These are phyloP conservation scores for Rhodomyrtus psidioides DNA, from an alignment of 441 rosid species.

Conservation along the genomic window DNA sequence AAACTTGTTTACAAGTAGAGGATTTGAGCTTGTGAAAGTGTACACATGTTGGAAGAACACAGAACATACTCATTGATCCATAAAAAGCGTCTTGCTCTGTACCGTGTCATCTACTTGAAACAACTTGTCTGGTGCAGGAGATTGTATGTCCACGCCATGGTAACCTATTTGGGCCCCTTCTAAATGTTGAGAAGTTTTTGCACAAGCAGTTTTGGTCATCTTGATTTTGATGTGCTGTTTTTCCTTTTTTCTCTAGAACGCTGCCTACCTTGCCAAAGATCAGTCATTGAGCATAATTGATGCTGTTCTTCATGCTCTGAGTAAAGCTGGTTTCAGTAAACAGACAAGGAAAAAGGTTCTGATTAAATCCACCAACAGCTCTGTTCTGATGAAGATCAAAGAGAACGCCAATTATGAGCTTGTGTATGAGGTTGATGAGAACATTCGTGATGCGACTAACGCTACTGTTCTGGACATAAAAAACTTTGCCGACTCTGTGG, in stretches of 20 bases:
- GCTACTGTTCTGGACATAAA: slow-evolving; percentile 42
- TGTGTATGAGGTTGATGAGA: slow-evolving; percentile 56
- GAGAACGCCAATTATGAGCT: slow-evolving; percentile 32
- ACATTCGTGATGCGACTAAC: slow-evolving; percentile 32
- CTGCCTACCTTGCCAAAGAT: slow-evolving; percentile 50
- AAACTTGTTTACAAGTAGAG: not conserved
- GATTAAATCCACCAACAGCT: slow-evolving; percentile 67
- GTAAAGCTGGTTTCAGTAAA: slow-evolving; percentile 40
- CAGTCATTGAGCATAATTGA: slow-evolving; percentile 31
- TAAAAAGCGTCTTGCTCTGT: not conserved
- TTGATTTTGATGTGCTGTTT: not conserved
- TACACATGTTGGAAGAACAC: not conserved
- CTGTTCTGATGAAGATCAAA: slow-evolving; percentile 52
- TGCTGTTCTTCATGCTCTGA: slow-evolving; percentile 38
- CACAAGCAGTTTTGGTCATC: not conserved
- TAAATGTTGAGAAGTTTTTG: not conserved
- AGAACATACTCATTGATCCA: not conserved
- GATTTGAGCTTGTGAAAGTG: not conserved
- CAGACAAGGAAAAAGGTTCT: slow-evolving; percentile 34
- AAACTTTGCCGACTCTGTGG: slow-evolving; percentile 54
- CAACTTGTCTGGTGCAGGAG: not conserved
- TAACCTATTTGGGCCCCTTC: not conserved
- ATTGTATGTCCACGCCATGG: not conserved
- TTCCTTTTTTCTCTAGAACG: slow-evolving; percentile 35
- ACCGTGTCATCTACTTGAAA: not conserved